Evolutionary conservation across 2,329 filamentous ascomycete species (phyloP).

Genomic region (Colletotrichum spaethianum): DNA sequence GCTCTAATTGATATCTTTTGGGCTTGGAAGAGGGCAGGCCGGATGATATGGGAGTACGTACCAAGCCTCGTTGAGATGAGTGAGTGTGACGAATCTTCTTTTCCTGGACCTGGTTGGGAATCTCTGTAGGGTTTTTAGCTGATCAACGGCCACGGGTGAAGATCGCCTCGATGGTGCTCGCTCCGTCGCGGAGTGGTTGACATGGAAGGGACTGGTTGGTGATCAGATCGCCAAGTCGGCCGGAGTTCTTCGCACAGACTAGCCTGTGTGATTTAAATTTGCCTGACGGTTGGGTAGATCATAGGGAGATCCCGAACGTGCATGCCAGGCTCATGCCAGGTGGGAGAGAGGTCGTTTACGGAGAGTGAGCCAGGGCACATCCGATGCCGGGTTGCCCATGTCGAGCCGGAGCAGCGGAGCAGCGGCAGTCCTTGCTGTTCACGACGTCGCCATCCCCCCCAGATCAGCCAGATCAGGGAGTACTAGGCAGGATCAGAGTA

Average conservation of each 20-base stretch:
- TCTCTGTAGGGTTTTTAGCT: slow-evolving; percentile 39
- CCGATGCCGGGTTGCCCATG: slow-evolving; percentile 40
- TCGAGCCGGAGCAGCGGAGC: slow-evolving; percentile 32
- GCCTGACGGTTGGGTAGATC: slow-evolving; percentile 40
- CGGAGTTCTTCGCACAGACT: slow-evolving; percentile 42
- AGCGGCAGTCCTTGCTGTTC: slow-evolving; percentile 37
- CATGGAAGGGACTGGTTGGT: slow-evolving; percentile 40
- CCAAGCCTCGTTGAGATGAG: slow-evolving; percentile 41
- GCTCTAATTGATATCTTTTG: slow-evolving; percentile 31
- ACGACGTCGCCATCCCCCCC: slow-evolving; percentile 31
- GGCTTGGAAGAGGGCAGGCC: slow-evolving; percentile 35
- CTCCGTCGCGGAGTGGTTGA: slow-evolving; percentile 37
- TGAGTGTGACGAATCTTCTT: slow-evolving; percentile 38
- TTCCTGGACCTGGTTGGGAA: slow-evolving; percentile 11
- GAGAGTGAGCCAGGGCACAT: slow-evolving; percentile 31
- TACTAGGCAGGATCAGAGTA: neutral
- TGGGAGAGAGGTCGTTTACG: slow-evolving; percentile 19
- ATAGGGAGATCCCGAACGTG: slow-evolving; percentile 41
- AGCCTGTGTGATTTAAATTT: slow-evolving; percentile 42
- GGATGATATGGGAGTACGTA: slow-evolving; percentile 38
- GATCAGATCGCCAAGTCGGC: slow-evolving; percentile 44
- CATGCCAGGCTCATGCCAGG: slow-evolving; percentile 25
- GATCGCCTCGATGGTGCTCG: slow-evolving; percentile 27
- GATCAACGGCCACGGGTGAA: slow-evolving; percentile 22
- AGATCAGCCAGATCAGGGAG: slow-evolving; percentile 6